Conservation (phyloP, 257 asterid species). For the Plantago elongata region DNA sequence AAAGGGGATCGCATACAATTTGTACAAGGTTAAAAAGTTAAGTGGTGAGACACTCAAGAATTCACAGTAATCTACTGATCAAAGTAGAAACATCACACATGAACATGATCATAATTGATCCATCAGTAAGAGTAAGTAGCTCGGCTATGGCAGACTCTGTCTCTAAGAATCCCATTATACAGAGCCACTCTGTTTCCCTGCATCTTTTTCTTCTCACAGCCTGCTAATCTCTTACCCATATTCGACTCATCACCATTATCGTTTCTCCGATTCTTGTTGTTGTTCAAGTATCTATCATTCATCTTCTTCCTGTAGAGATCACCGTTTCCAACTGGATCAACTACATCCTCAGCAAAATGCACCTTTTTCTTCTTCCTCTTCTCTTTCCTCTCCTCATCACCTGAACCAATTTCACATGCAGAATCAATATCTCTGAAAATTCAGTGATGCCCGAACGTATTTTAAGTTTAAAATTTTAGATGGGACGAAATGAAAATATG, state of each 20-base stretch:
- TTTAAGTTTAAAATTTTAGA: no score
- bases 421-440: no score
- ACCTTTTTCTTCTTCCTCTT: slow-evolving; percentile 65
- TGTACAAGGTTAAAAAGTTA: no score
- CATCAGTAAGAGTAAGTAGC: slow-evolving; percentile 43
- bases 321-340: slow-evolving; percentile 76
- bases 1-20: no score
- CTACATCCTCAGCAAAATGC: slow-evolving; percentile 83
- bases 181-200: slow-evolving; percentile 69
- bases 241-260: background rate
- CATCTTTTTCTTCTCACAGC: slow-evolving; percentile 37
- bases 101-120: background rate
- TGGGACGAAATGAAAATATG: no score
- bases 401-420: slow-evolving; percentile 25
- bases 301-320: slow-evolving; percentile 53
- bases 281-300: slow-evolving; percentile 13
- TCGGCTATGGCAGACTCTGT: slow-evolving; percentile 43
- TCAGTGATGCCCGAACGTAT: background rate
- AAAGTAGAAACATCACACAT: background rate
- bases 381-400: slow-evolving; percentile 37
- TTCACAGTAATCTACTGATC: no score
- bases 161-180: slow-evolving; percentile 66
- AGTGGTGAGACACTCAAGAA: background rate
- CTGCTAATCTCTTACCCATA: background rate
- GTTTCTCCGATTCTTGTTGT: background rate